Evolutionary conservation across 2,329 filamentous ascomycete genomes (phyloP), one percentile per base, ranked within the genome.

Genomic region (Arthrinium phaeospermum): DNA sequence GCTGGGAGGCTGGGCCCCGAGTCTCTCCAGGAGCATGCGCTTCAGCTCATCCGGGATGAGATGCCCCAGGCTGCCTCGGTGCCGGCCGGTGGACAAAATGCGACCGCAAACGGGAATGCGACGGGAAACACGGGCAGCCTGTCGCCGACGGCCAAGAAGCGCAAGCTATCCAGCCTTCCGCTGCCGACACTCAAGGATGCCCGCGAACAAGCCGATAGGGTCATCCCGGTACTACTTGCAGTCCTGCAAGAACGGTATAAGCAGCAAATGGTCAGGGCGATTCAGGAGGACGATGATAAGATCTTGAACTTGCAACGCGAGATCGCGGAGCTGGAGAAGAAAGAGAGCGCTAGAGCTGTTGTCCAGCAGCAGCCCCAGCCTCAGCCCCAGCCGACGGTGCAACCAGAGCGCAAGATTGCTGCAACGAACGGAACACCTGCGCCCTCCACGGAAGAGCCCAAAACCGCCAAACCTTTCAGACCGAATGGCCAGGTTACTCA

Each of bases 241-340:
- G 90, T 92, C 75, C 86, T 98, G 1, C 97, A 96, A 79, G 87
- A 89, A 16, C 88, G 90, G 74, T 98, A 97, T 80, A 89, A 91
- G 75, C 90, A 92, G 67, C 85, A 91, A 61, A 86, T 92, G 68
- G 87, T 94, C n/a, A 85, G 86, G 71, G 88, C 92, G 77, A 93
- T 98, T 73, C 86, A 89, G 72, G 89, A 93, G 71, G 92, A 96
- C 74, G 95, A 98, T 84, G 87, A 86, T 72, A 87, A 85, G 70
- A 93, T 92, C 78, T 87, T 88, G 37, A 83, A 83, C 24, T 83
- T 96, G 61, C 88, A 91, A 80, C 86, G 86, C 72, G 92, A 98
- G 75, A 90, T 97, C 69, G 84, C 86, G 51, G 87, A 91, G 72
- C 87, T 96, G 68, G 90, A 95, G 80, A 86, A 87, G 77, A 89